These are phyloP conservation scores for Corylus heterophylla DNA, from an alignment of 306 rosid genomes.

Conservation along the genomic window DNA sequence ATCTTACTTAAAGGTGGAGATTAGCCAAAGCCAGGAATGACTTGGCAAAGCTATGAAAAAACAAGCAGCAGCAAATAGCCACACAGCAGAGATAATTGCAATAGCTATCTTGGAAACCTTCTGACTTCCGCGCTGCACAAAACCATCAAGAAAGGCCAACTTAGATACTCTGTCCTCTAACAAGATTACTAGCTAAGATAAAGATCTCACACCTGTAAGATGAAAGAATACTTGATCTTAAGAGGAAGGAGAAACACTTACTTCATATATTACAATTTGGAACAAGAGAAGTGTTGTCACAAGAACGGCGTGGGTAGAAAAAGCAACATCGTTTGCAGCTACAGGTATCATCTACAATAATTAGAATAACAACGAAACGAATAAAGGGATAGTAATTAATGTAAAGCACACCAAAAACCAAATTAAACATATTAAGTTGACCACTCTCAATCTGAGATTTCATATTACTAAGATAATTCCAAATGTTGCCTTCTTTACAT, in stretches of 20 bases:
- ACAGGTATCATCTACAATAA: conserved; percentile 75
- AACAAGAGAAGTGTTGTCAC: conserved; percentile 44
- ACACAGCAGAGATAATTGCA: conserved; percentile 47
- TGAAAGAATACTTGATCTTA: neutral
- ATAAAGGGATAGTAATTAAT: neutral
- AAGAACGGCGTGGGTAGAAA: conserved; percentile 62
- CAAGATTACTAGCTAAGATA: neutral
- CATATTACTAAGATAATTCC: neutral
- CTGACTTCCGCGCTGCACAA: conserved; percentile 66
- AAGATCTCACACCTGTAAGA: neutral
- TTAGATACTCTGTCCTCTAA: neutral
- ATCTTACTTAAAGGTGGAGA: conserved; percentile 61
- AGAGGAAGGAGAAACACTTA: conserved; percentile 15
- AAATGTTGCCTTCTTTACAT: neutral
- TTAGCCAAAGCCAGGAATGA: conserved; percentile 83
- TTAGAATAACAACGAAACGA: conserved; percentile 1
- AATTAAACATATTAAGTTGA: neutral
- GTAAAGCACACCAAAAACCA: neutral
- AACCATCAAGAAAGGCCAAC: conserved; percentile 10
- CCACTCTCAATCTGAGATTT: neutral
- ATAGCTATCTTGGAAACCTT: conserved; percentile 51
- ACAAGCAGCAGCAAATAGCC: conserved; percentile 55
- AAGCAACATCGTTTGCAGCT: conserved; percentile 79
- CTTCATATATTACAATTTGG: conserved; percentile 67
- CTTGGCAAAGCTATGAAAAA: conserved; percentile 58